Evolutionary conservation across 257 asterid species (phyloP).

Genomic region (Solanum etuberosum): DNA sequence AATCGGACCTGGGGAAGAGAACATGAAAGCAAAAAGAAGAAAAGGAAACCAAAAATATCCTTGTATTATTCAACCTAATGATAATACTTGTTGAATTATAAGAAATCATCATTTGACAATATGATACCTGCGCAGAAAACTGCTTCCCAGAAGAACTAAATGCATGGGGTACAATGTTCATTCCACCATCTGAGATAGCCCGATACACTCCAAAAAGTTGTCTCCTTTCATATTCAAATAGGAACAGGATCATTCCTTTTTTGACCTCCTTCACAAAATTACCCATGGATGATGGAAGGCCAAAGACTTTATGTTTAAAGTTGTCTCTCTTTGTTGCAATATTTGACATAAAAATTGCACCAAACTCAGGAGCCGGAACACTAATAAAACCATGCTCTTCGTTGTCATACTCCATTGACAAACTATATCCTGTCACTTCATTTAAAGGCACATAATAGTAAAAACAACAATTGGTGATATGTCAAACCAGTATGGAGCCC

Average conservation of each 20-base stretch:
- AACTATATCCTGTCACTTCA: slow-evolving; percentile 3
- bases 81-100: neutral
- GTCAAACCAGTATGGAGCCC: neutral
- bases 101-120: neutral
- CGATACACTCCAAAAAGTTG: slow-evolving; percentile 69
- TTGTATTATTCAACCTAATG: neutral
- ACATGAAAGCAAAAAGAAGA: slow-evolving; percentile 2
- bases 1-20: slow-evolving; percentile 45
- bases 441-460: neutral
- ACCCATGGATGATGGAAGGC: slow-evolving; percentile 40
- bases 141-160: slow-evolving; percentile 40
- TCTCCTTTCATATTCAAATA: slow-evolving; percentile 58
- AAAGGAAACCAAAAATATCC: neutral
- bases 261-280: slow-evolving; percentile 50
- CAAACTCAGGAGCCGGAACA: slow-evolving; percentile 48
- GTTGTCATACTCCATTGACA: slow-evolving; percentile 33
- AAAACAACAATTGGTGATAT: neutral
- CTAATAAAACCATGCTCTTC: slow-evolving; percentile 34
- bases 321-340: slow-evolving; percentile 44
- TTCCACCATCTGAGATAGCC: slow-evolving; percentile 64
- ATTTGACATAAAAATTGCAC: slow-evolving; percentile 81
- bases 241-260: slow-evolving; percentile 74
- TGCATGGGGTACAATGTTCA: slow-evolving; percentile 49
- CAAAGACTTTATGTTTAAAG: slow-evolving; percentile 38
- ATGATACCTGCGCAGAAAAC: slow-evolving; percentile 66